phyloP scores from a whole-genome alignment of 2,329 filamentous ascomycete species.

The Acrodontium crateriforme region DNA sequence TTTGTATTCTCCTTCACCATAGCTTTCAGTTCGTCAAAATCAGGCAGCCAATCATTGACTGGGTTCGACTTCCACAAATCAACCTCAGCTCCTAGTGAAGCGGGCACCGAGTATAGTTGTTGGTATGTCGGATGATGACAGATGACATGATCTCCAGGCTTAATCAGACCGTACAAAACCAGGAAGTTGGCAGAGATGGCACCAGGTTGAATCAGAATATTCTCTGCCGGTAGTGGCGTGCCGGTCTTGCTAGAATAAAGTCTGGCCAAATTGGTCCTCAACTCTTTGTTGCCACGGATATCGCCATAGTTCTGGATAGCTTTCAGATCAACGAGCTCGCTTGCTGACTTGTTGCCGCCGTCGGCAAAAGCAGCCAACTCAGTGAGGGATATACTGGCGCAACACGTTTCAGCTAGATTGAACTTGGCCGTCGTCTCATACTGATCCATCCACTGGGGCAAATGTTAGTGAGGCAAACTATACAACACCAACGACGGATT shows the following conservation, averaged over 20 bases:
- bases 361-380: constrained; percentile 49
- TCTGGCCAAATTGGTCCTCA: constrained; percentile 51
- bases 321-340: constrained; percentile 35
- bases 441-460: constrained; percentile 42
- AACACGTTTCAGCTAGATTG: constrained; percentile 72
- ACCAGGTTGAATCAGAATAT: constrained; percentile 63
- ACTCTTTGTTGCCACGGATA: constrained; percentile 51
- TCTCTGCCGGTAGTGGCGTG: constrained; percentile 39
- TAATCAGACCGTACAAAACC: constrained; percentile 58
- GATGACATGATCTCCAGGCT: constrained; percentile 66
- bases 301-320: constrained; percentile 57
- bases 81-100: constrained; percentile 61
- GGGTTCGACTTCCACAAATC: constrained; percentile 59
- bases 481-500: not conserved
- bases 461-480: not conserved
- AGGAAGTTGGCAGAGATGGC: constrained; percentile 78
- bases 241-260: constrained; percentile 47
- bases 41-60: constrained; percentile 51
- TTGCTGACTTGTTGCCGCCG: constrained; percentile 33
- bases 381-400: constrained; percentile 57
- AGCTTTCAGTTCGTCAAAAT: constrained; percentile 49
- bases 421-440: constrained; percentile 39
- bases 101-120: constrained; percentile 64
- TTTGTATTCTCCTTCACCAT: constrained; percentile 59
- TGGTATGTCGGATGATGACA: constrained; percentile 82